Base-by-base conservation (phyloP, 768 basidiomycete genomes). In the Lactarius hatsudake region DNA sequence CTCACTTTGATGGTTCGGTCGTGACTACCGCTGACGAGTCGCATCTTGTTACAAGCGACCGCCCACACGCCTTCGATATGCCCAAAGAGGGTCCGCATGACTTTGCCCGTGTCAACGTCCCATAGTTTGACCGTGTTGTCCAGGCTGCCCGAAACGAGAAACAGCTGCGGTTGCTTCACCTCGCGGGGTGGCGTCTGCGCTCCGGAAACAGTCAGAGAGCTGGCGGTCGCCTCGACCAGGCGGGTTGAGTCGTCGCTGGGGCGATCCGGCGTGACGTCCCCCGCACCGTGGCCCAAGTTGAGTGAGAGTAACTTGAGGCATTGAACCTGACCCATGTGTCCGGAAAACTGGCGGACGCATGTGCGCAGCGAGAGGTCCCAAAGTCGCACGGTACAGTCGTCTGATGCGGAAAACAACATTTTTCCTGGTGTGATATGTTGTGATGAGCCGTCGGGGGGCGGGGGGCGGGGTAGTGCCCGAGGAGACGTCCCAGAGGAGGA, bases 31-130 rank as follows among this genome's bases (percentile, higher is more conserved):
- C 92, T 95, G 30, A 95, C 94, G 59, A 99, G 80, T 62, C 96
- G 82, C 73, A 98, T 81, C 74, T 94, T 91, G 76, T 99, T 95
- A 71, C 90, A 88, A 28, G 94, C 94, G 36, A 98, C 91, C 3
- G 88, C 89, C 97, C 97, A 99, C 20, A 99, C 94, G 62, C 97
- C 97, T 75, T 99, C 97, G 72, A 98, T 95, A 76, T 98, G 96
- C 1, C 96, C 97, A 76, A 99, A 99, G 69, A 96, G 83, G 51
- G 97, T 98, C 73, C 85, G 82, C 58, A 85, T 79, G 28, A 87
- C 82, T 73, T 88, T 86, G 48, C 90, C 94, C 1, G 88, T 85
- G 72, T 96, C 93, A 32, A 98, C 86, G 73, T 98, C 94, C 97
- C 97, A 99, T 51, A 96, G 73, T 76, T 93, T 94, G 79, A 98